Percentiles rank a stretch among this genome's conserved stretches.
Conservation (phyloP, 352 stramenopile genomes). For the Phytophthora vignae region DNA sequence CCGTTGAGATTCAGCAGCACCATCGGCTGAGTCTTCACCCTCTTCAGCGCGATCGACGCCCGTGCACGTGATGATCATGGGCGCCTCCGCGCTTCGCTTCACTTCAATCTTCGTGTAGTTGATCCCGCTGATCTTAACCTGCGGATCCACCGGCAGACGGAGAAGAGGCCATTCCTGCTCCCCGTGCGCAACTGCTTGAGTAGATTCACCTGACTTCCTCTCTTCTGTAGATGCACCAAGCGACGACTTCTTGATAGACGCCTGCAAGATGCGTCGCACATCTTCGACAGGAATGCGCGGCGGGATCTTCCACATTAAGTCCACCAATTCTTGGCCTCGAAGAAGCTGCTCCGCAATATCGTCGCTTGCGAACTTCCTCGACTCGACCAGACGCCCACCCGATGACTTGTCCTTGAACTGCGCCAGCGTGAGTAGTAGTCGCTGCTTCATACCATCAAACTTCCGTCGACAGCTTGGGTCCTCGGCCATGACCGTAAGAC, state of each 20-base stretch:
- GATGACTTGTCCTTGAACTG: conserved; percentile 73
- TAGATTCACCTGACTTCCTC: not conserved
- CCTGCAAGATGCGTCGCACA: conserved; percentile 57
- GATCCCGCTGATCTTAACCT: conserved; percentile 76
- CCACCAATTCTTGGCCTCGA: conserved; percentile 84
- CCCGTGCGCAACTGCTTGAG: not conserved
- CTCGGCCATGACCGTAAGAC: conserved; percentile 83
- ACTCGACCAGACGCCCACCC: conserved; percentile 42
- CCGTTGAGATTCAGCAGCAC: conserved; percentile 38
- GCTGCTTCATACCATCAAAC: conserved; percentile 85
- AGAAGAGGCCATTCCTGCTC: conserved; percentile 42
- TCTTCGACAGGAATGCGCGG: conserved; percentile 71
- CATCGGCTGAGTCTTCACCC: conserved; percentile 46
- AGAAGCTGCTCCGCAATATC: conserved; percentile 84
- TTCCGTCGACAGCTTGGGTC: conserved; percentile 79
- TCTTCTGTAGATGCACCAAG: conserved; percentile 39
- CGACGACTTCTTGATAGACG: conserved; percentile 56
- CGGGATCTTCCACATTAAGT: conserved; percentile 86
- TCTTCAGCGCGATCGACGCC: conserved; percentile 79
- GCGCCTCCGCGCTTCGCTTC: conserved; percentile 83
- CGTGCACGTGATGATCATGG: conserved; percentile 85
- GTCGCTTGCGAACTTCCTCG: conserved; percentile 43
- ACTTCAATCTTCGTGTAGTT: conserved; percentile 80
- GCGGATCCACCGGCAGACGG: conserved; percentile 76
- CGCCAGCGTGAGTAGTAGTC: conserved; percentile 72